Conservation (phyloP, 306 rosid species). For the Ceratonia siliqua region DNA sequence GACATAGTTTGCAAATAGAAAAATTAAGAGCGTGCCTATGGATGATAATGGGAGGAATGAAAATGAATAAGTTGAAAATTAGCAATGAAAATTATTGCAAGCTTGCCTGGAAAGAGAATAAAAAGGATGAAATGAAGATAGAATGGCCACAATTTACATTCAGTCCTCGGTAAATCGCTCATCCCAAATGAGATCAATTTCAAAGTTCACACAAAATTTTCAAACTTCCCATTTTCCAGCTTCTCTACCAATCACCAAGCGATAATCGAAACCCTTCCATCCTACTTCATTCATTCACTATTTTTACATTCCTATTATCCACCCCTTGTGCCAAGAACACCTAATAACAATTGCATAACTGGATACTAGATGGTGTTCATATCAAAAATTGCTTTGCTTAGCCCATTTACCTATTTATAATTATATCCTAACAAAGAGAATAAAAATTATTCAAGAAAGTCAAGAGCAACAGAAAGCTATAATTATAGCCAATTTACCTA, state of each 20-base stretch:
- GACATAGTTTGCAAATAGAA: neutral
- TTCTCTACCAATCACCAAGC: neutral
- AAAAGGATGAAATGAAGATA: conserved; percentile 1
- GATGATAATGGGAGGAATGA: neutral
- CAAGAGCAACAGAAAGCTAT: neutral
- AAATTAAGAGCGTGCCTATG: neutral
- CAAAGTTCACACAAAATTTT: neutral
- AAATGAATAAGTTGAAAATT: no score
- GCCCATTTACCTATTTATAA: neutral
- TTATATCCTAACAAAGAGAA: neutral
- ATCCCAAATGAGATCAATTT: conserved; percentile 9
- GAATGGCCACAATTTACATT: neutral
- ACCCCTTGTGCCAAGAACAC: neutral
- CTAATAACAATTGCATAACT: neutral
- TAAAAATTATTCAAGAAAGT: neutral
- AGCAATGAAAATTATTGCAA: neutral
- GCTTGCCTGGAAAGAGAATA: neutral
- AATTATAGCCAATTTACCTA: neutral
- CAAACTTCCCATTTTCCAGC: neutral
- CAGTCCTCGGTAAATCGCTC: neutral
- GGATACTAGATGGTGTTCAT: neutral
- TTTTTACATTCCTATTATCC: conserved; percentile 3
- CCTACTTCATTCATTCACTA: neutral
- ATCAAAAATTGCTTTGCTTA: neutral
- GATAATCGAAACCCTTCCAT: conserved; percentile 6